Base-by-base conservation (phyloP, 257 asterid genomes). In the Anisodus acutangulus region DNA sequence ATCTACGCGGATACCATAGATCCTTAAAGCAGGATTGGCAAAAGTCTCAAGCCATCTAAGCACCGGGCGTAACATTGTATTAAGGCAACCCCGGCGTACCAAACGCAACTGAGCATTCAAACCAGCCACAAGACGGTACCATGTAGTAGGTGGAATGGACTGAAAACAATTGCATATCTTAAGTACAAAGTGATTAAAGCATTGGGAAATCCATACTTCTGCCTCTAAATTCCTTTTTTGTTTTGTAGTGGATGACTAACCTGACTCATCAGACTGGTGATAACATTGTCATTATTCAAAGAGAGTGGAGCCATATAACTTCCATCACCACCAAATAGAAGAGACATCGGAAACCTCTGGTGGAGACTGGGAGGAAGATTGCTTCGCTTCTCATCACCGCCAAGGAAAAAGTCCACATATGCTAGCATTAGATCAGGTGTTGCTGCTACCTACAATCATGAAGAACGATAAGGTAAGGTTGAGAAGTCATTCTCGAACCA, bases 51-150 rank as follows among this genome's bases (percentile, higher is more conserved):
- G 88, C 99, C 99, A 97, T 54, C 86, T 90, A 85, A 93, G 91
- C 81, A 93, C 92, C 41, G 94, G 91, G 47, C 93, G 93, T 82
- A 93, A 95, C 86, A 88, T 95, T 22, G 89, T 82, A 70, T 92
- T 88, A 53, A 97, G 95, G 90, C 95, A 93, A 82, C 99, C 99
- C 83, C 90, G 92, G 64, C 95, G 93, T 71, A 89, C 98, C 92
- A 97, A 86, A 64, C 98, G 98, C 87, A 97, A 89, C 82, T 97
- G 97, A n/a, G 97, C 97, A 89, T 97, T 97, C 91, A 97, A 89
- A 89, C 99, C 99, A 91, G 99, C 96, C 84, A 93, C 98, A 85
- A 97, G 92, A n/a, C 99, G 98, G 85, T 91, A 95, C 98, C 99
- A 97, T 51, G 93, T 91, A 78, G 98, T 94, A 22, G 99, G 98